phyloP scores from a whole-genome alignment of 805 yeast species.

The Schwanniomyces vanrijiae region DNA sequence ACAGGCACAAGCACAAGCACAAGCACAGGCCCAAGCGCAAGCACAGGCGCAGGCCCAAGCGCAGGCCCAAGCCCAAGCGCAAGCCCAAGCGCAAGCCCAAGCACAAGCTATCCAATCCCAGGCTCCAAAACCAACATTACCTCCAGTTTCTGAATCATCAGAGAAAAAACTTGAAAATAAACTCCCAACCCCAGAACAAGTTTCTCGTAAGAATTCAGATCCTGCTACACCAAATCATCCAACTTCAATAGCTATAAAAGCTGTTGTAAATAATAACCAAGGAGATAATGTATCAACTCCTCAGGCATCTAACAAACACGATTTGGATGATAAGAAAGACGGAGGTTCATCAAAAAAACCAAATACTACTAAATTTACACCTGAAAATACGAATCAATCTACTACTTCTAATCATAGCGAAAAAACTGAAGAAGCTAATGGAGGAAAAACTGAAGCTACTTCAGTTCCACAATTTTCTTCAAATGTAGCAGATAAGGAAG shows the following conservation, averaged over 20 bases:
- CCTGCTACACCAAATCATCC: not conserved
- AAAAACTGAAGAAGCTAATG: slow-evolving; percentile 5
- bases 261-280: not conserved
- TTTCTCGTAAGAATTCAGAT: not conserved
- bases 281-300: not conserved
- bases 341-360: slow-evolving; percentile 25
- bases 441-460: slow-evolving; percentile 2
- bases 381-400: slow-evolving; percentile 6
- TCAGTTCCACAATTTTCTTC: slow-evolving; percentile 18
- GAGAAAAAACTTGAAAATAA: not conserved
- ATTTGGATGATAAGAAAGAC: slow-evolving; percentile 40
- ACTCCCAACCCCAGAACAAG: not conserved
- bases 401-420: slow-evolving; percentile 18
- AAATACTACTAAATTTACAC: slow-evolving; percentile 6
- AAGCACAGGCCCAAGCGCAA: slow-evolving; percentile 7
- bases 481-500: slow-evolving; percentile 17
- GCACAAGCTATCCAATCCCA: not conserved
- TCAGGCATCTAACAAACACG: slow-evolving; percentile 26
- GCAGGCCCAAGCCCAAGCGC: slow-evolving; percentile 1
- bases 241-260: not conserved
- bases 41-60: slow-evolving; percentile 4
- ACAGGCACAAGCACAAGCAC: slow-evolving; percentile 2
- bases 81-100: not conserved
- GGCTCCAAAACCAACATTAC: slow-evolving; percentile 4
- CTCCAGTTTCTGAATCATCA: not conserved